A percentile compares a stretch with the other conserved stretches of the same genome.
Evolutionary conservation across 345 rosid genomes (phyloP).

Genomic region (Crucihimalaya himalaica): DNA sequence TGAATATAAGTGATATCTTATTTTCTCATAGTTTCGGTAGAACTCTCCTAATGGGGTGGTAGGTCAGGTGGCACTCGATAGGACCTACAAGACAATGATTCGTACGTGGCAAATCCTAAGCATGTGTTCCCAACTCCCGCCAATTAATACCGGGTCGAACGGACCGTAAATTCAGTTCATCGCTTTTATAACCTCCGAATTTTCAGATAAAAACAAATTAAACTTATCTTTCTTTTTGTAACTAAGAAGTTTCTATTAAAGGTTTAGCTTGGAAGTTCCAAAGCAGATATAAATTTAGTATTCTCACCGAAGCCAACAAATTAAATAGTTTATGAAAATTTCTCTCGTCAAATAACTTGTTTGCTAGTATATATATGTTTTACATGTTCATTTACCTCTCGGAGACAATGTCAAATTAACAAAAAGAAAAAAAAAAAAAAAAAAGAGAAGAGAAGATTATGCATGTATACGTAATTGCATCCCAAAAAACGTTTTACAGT

Average conservation of each 20-base stretch:
- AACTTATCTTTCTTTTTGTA: conserved; percentile 13
- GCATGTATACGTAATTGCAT: neutral
- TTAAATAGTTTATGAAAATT: neutral
- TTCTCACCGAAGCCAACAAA: neutral
- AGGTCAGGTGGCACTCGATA: conserved; percentile 35
- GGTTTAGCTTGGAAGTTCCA: neutral
- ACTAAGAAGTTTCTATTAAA: neutral
- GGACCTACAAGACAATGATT: conserved; percentile 3
- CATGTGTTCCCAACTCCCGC: conserved; percentile 28
- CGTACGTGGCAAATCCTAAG: conserved; percentile 30
- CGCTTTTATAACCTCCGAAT: conserved; percentile 31
- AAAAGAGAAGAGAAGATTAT: neutral
- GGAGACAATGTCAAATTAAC: neutral
- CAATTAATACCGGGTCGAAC: conserved; percentile 34
- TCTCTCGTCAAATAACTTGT: neutral
- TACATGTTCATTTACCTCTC: conserved; percentile 8
- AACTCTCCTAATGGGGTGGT: neutral
- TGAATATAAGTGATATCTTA: neutral
- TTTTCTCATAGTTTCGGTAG: conserved; percentile 1
- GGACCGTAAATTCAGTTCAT: conserved; percentile 38
- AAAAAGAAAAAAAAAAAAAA: neutral
- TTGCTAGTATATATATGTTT: neutral
- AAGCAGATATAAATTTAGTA: neutral
- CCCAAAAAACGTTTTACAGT: neutral
- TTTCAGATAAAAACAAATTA: conserved; percentile 21